Evolutionary conservation across 2,329 filamentous ascomycete species (phyloP), one percentile per base, ranked within the genome.

Genomic region (Rhynchosporium agropyri): DNA sequence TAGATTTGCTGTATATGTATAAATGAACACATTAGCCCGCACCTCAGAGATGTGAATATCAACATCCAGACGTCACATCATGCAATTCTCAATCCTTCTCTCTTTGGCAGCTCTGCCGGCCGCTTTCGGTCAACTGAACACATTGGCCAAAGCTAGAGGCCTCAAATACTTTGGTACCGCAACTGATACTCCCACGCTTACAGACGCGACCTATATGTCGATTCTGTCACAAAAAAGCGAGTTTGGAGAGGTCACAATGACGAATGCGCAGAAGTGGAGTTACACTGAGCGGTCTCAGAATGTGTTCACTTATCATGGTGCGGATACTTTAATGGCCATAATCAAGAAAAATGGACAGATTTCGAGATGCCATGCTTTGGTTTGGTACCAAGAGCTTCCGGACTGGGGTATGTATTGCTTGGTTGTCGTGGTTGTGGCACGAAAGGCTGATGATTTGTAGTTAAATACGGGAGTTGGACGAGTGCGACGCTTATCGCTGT

Each of bases 221-320:
- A 83, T 88, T 65, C 77, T 88, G 50, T 80, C 79, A 63, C 77
- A 87, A 72, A 76, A 71, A 7, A 76, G 77, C 49, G 83, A 88
- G 70, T 89, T 89, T 68, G 87, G 87, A 15, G 82, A 87, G 72
- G 80, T 88, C 31, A 89, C 87, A 0, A 84, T 86, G 0, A 84
- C 82, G 55, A 90, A 90, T 71, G 80, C 81, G 2, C 83, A 86
- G 73, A 84, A 85, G 78, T 90, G 86, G 86, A 79, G 85, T 63
- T 78, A 80, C 66, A 87, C 79, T 8, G 85, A 91, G 77, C 83
- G 85, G 0, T 73, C 74, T 28, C 81, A 81, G 42, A 80, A 79
- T 40, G 73, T 76, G 29, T 91, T 89, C 77, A 80, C 78, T 67
- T 90, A 81, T 74, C 79, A 79, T 5, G 73, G 78, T 1, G 87